phyloP scores from a whole-genome alignment of 2,329 filamentous ascomycete species.

The Diaporthe ampelina region DNA sequence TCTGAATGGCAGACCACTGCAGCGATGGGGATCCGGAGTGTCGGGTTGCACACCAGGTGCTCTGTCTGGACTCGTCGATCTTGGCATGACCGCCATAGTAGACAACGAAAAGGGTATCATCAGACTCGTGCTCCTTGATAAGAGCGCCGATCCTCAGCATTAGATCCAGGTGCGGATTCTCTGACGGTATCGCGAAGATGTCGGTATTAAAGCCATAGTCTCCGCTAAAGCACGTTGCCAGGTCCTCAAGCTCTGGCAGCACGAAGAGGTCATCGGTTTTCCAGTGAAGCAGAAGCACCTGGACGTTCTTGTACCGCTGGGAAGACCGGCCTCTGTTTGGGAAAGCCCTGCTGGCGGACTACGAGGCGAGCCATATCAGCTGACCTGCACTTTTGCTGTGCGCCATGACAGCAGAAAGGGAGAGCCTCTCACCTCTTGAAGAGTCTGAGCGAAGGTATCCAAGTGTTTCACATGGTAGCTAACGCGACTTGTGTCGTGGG shows the following conservation, averaged over 20 bases:
- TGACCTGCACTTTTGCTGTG: not conserved
- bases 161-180: slow-evolving; percentile 70
- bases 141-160: slow-evolving; percentile 70
- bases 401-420: not conserved
- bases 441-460: slow-evolving; percentile 65
- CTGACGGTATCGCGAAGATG: slow-evolving; percentile 70
- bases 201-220: slow-evolving; percentile 71
- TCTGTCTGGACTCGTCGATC: slow-evolving; percentile 71
- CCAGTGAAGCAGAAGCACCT: slow-evolving; percentile 70
- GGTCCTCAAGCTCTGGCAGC: slow-evolving; percentile 68
- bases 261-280: slow-evolving; percentile 71
- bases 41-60: slow-evolving; percentile 71
- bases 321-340: slow-evolving; percentile 67
- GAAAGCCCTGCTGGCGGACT: slow-evolving; percentile 69
- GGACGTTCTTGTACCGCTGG: slow-evolving; percentile 69
- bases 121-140: slow-evolving; percentile 69
- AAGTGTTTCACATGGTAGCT: slow-evolving; percentile 71
- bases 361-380: slow-evolving; percentile 40
- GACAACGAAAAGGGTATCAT: slow-evolving; percentile 68
- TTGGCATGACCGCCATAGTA: slow-evolving; percentile 73
- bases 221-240: slow-evolving; percentile 67
- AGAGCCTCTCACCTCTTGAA: slow-evolving; percentile 62
- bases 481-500: slow-evolving; percentile 70
- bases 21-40: slow-evolving; percentile 67
- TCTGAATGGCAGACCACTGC: slow-evolving; percentile 74